Evolutionary conservation across 2,329 filamentous ascomycete genomes (phyloP).

Genomic region (Sordariomycetes sp.): DNA sequence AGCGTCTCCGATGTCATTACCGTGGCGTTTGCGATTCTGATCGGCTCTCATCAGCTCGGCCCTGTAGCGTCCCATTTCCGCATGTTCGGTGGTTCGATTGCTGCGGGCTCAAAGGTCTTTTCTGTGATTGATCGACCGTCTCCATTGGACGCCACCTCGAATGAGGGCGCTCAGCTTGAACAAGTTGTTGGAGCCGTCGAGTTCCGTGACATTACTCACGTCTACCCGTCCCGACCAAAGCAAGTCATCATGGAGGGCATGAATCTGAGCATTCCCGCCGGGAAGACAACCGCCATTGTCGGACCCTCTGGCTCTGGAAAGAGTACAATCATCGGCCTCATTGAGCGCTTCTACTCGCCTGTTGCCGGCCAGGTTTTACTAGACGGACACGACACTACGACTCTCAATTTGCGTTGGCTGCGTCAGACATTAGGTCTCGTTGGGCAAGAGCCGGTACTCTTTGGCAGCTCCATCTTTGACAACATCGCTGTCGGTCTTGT

Average conservation of each 20-base stretch:
- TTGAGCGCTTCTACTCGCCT: conserved; percentile 91
- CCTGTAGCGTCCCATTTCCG: conserved; percentile 80
- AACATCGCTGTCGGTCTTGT: conserved; percentile 90
- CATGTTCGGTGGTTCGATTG: conserved; percentile 74
- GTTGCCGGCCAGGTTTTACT: conserved; percentile 70
- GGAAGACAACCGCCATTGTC: conserved; percentile 88
- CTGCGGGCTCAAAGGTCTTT: conserved; percentile 86
- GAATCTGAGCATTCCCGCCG: conserved; percentile 69
- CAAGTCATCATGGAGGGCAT: conserved; percentile 83
- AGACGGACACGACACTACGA: conserved; percentile 74
- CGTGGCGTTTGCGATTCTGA: conserved; percentile 83
- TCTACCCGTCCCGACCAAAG: conserved; percentile 88
- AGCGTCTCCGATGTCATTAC: conserved; percentile 66
- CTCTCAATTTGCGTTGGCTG: conserved; percentile 80
- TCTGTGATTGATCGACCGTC: conserved; percentile 84
- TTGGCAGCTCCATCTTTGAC: conserved; percentile 77
- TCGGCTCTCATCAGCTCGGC: conserved; percentile 84
- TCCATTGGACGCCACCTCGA: conserved; percentile 67
- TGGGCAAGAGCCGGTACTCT: conserved; percentile 86
- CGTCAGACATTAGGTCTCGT: conserved; percentile 88
- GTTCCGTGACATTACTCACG: conserved; percentile 76
- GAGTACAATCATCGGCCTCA: conserved; percentile 84
- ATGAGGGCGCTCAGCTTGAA: conserved; percentile 62
- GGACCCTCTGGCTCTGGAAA: conserved; percentile 93
- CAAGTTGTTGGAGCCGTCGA: conserved; percentile 56